Evolutionary conservation across 2,329 filamentous ascomycete genomes (phyloP).

Genomic region (Alternaria ethzedia): DNA sequence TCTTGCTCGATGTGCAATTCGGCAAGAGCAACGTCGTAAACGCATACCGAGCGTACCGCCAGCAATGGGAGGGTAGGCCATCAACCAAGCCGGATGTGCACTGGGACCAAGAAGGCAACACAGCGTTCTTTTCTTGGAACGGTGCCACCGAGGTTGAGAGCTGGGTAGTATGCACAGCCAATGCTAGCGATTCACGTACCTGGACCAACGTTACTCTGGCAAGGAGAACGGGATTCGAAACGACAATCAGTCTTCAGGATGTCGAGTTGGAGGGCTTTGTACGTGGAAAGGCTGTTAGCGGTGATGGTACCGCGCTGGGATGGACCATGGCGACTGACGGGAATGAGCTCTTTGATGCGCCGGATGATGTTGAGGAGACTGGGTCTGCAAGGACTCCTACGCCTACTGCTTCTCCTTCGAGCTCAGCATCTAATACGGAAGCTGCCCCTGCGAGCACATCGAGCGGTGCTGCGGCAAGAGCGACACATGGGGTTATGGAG

Average conservation of each 20-base stretch:
- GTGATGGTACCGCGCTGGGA: slow-evolving; percentile 3
- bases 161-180: slow-evolving; percentile 37
- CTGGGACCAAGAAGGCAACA: slow-evolving; percentile 14
- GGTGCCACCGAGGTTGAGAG: slow-evolving; percentile 32
- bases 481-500: slow-evolving; percentile 5
- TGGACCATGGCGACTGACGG: slow-evolving; percentile 19
- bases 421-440: background rate
- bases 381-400: background rate
- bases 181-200: slow-evolving; percentile 13
- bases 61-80: slow-evolving; percentile 27
- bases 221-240: slow-evolving; percentile 22
- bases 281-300: slow-evolving; percentile 18
- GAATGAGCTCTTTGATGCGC: slow-evolving; percentile 11
- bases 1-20: slow-evolving; percentile 53
- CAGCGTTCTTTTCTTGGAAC: slow-evolving; percentile 35
- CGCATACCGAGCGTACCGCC: slow-evolving; percentile 47
- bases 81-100: slow-evolving; percentile 21
- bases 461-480: slow-evolving; percentile 9
- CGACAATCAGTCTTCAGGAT: slow-evolving; percentile 11
- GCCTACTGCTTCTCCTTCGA: background rate
- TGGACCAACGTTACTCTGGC: slow-evolving; percentile 20
- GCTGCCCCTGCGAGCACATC: slow-evolving; percentile 2
- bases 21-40: slow-evolving; percentile 43
- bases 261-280: slow-evolving; percentile 12
- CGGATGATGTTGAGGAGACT: slow-evolving; percentile 14